Evolutionary conservation across 257 asterid genomes (phyloP).

Genomic region (Solanum pennellii): DNA sequence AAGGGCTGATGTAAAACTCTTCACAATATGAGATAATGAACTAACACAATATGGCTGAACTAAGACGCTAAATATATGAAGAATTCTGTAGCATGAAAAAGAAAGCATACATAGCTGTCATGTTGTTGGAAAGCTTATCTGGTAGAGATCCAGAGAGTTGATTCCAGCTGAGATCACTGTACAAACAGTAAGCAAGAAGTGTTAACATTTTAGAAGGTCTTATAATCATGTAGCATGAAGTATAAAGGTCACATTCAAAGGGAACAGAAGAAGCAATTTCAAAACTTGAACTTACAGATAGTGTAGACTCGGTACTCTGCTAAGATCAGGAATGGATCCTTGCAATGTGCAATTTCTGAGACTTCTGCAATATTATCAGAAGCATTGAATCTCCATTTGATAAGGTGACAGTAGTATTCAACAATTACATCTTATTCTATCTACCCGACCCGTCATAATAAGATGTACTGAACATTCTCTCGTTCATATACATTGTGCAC

Average conservation of each 20-base stretch:
- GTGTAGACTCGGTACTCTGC: slow-evolving; percentile 18
- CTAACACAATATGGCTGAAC: not conserved
- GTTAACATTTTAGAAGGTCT: not conserved
- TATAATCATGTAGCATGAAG: not conserved
- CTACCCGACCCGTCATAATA: not conserved
- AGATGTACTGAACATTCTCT: not conserved
- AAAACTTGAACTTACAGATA: slow-evolving; percentile 23
- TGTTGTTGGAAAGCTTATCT: slow-evolving; percentile 40
- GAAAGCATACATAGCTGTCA: slow-evolving; percentile 67
- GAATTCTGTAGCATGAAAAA: not conserved
- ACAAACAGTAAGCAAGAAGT: not conserved
- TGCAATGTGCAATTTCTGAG: slow-evolving; percentile 34
- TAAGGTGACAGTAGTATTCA: not conserved
- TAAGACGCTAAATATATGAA: not conserved
- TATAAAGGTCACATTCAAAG: not conserved
- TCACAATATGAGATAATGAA: not conserved
- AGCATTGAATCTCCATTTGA: not conserved
- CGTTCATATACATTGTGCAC: not conserved
- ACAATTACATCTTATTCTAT: not conserved
- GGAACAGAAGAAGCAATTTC: not conserved
- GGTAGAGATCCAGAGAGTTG: slow-evolving; percentile 43
- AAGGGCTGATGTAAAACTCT: not conserved
- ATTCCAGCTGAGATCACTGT: slow-evolving; percentile 44
- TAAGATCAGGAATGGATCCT: slow-evolving; percentile 37
- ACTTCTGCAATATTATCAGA: slow-evolving; percentile 23